A percentile compares a stretch with the other conserved stretches of the same genome.
phyloP scores from a whole-genome alignment of 768 basidiomycete genomes.

The Suillus subalutaceus region DNA sequence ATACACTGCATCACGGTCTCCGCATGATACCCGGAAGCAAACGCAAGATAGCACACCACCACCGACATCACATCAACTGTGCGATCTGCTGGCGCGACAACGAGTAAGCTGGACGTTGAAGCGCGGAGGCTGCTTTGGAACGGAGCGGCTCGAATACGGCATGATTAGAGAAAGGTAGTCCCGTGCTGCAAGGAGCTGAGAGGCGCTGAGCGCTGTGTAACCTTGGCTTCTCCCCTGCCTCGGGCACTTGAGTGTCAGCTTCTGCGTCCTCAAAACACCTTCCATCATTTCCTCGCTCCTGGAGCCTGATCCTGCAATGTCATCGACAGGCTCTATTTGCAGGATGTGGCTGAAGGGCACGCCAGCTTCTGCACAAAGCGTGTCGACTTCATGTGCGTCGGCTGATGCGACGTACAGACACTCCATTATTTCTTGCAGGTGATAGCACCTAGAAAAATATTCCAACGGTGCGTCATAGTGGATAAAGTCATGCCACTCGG shows the following conservation, averaged over 20 bases:
- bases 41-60: slow-evolving; percentile 32
- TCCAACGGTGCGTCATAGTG: not conserved
- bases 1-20: slow-evolving; percentile 25
- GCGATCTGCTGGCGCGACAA: slow-evolving; percentile 29
- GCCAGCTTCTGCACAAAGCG: slow-evolving; percentile 16
- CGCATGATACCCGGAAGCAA: slow-evolving; percentile 23
- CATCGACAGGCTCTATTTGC: slow-evolving; percentile 12
- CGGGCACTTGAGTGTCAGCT: slow-evolving; percentile 10
- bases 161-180: slow-evolving; percentile 47
- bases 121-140: slow-evolving; percentile 11
- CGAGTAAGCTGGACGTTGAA: slow-evolving; percentile 26
- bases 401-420: slow-evolving; percentile 25
- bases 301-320: not conserved
- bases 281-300: slow-evolving; percentile 8
- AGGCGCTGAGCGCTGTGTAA: slow-evolving; percentile 29
- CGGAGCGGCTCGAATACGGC: slow-evolving; percentile 27
- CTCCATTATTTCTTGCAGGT: slow-evolving; percentile 16
- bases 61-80: slow-evolving; percentile 34
- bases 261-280: not conserved
- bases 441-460: slow-evolving; percentile 1
- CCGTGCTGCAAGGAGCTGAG: slow-evolving; percentile 42
- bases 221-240: not conserved
- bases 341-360: slow-evolving; percentile 25
- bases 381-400: slow-evolving; percentile 17
- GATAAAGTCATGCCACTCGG: slow-evolving; percentile 7